Base-by-base conservation (phyloP, 2,329 filamentous ascomycete species). In the Escovopsis sp. region DNA sequence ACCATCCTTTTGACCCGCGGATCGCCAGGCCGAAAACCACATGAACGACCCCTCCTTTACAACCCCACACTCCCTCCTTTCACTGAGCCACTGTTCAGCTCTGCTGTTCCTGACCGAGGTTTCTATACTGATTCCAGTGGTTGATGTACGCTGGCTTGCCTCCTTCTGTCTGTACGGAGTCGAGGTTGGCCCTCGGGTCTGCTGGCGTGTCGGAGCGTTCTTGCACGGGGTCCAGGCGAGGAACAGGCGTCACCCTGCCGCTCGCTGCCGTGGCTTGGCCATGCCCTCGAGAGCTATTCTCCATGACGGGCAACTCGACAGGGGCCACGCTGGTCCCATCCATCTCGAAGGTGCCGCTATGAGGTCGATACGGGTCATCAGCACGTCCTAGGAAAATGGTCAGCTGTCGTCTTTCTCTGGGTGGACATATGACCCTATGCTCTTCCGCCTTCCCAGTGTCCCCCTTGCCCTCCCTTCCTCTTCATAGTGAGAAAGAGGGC, bases 151-250 rank as follows among this genome's bases (percentile, higher is more conserved):
- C 37, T 31, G 42, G 49, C 32, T 40, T 50, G 31, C 45, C 51
- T 37, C 37, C 46, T 35, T 54, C 49, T n/a, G 44, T 41, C n/a
- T 44, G 38, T 13, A 53, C 43, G 13, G 50, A 46, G 34, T 53
- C 54, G 38, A 59, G 50, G 37, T 55, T 58, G 31, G 55, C 54
- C 14, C 45, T 47, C 4, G 54, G 55, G 39, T 57, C 55, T n/a
- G 38, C 23, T 5, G 43, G 38, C 12, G 37, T 41, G 15, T 37
- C 36, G 3, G 21, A 8, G 7, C 21, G 8, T 32, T 43, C 30
- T 8, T 43, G 41, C 4, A 41, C 38, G 12, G 42, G 27, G 25
- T 43, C 28, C 9, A 27, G 34, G 32, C 34, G 23, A 12, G 15
- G 14, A 14, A 16, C 23, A 34, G 33, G 23, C 11, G 15, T 13